Evolutionary conservation across 345 rosid species (phyloP).

Genomic region (Bretschneidera sinensis): DNA sequence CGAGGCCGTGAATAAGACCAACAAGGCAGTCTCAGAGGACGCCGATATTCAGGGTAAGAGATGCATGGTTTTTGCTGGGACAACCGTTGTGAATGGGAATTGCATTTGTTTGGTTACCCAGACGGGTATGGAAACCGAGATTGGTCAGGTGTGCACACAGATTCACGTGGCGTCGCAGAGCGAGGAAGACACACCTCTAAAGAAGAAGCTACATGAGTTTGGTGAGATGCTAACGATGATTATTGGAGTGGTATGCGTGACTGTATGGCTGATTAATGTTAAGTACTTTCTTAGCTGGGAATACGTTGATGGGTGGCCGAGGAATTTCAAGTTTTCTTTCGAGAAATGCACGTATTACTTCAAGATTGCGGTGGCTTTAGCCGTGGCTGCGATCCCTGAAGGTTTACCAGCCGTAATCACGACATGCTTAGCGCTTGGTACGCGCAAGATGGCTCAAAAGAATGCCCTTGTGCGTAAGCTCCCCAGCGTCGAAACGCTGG

Average conservation of each 20-base stretch:
- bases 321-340: slow-evolving; percentile 57
- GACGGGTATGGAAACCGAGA: slow-evolving; percentile 63
- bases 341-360: slow-evolving; percentile 75
- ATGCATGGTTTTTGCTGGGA: slow-evolving; percentile 64
- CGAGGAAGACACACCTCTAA: slow-evolving; percentile 68
- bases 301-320: slow-evolving; percentile 59
- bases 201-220: slow-evolving; percentile 64
- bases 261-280: slow-evolving; percentile 68
- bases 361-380: slow-evolving; percentile 70
- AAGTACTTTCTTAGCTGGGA: slow-evolving; percentile 70
- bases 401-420: slow-evolving; percentile 77
- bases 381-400: slow-evolving; percentile 78
- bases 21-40: slow-evolving; percentile 29
- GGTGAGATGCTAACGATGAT: slow-evolving; percentile 52
- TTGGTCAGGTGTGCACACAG: slow-evolving; percentile 61
- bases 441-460: slow-evolving; percentile 75
- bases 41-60: slow-evolving; percentile 63
- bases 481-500: slow-evolving; percentile 75
- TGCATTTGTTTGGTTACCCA: slow-evolving; percentile 57
- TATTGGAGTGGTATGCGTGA: slow-evolving; percentile 50
- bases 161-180: slow-evolving; percentile 49
- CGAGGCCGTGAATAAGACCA: slow-evolving; percentile 58
- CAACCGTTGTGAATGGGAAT: slow-evolving; percentile 63
- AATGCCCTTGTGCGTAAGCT: slow-evolving; percentile 70
- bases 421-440: slow-evolving; percentile 69